These are phyloP conservation scores for Seminavis robusta DNA, from an alignment of 108 stramenopile species.

Conservation along the genomic window DNA sequence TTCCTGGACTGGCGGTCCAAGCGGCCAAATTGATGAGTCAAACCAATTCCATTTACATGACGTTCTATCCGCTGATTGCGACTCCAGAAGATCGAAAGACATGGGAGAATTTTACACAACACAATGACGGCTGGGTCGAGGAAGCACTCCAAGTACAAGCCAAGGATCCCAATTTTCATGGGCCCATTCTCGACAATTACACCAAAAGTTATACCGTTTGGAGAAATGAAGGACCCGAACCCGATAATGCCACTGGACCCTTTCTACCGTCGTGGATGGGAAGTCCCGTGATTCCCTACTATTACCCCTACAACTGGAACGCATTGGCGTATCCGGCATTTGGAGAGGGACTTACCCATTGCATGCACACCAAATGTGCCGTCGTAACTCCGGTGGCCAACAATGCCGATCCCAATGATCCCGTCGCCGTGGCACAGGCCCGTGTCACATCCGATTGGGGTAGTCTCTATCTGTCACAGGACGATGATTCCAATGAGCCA, in stretches of 20 bases:
- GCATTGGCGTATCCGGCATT: neutral
- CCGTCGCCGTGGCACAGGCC: constrained; percentile 6
- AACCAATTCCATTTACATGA: constrained; percentile 23
- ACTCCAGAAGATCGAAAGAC: constrained; percentile 14
- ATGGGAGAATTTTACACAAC: constrained; percentile 23
- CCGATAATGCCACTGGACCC: constrained; percentile 11
- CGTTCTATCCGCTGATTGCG: constrained; percentile 14
- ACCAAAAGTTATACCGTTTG: constrained; percentile 12
- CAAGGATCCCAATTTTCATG: neutral
- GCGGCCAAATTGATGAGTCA: constrained; percentile 19
- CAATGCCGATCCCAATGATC: too few species aligned
- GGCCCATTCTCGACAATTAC: neutral
- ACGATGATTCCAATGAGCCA: constrained; percentile 15
- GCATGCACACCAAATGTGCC: neutral
- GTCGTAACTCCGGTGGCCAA: constrained; percentile 30
- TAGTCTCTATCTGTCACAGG: constrained; percentile 24
- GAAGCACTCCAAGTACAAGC: constrained; percentile 12
- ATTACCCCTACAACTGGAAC: too few species aligned
- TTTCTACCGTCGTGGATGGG: constrained; percentile 10
- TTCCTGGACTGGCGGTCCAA: constrained; percentile 32
- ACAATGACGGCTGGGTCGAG: constrained; percentile 23
- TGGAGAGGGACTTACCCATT: neutral
- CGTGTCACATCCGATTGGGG: constrained; percentile 19
- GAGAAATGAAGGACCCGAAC: constrained; percentile 19
- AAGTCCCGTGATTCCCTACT: constrained; percentile 34